Percentiles rank a stretch among this genome's conserved stretches.
These are phyloP conservation scores for Prunus campanulata DNA, from an alignment of 306 rosid genomes.

Conservation along the genomic window DNA sequence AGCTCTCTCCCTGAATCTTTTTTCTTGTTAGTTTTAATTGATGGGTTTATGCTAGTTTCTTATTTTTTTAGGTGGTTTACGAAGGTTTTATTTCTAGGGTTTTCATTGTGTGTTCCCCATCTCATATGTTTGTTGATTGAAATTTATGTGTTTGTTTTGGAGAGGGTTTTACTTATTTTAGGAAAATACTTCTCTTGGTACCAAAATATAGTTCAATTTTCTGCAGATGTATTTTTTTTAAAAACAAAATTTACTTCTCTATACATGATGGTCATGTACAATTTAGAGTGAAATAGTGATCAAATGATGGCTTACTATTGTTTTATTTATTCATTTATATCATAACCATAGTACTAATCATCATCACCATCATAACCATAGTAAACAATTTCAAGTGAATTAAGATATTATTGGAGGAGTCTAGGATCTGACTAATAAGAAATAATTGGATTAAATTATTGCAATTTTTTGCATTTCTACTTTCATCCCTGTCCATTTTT, in stretches of 20 bases:
- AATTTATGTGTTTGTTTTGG: background rate
- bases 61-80: background rate
- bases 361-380: too few relatives aligned
- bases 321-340: background rate
- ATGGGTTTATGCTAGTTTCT: background rate
- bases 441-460: background rate
- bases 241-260: too few relatives aligned
- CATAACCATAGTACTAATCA: too few relatives aligned
- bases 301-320: background rate
- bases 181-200: background rate
- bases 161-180: background rate
- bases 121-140: slow-evolving; percentile 4
- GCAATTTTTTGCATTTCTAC: background rate
- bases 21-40: too few relatives aligned
- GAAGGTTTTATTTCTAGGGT: slow-evolving; percentile 18
- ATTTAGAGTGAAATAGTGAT: background rate
- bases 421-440: background rate
- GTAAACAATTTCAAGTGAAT: background rate
- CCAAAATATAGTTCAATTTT: background rate
- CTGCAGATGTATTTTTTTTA: background rate
- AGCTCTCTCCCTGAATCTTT: slow-evolving; percentile 12
- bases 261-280: background rate
- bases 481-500: background rate
- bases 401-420: background rate
- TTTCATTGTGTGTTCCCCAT: slow-evolving; percentile 5